Conservation (phyloP, 2,329 filamentous ascomycete genomes). For the Aureobasidium sp. region DNA sequence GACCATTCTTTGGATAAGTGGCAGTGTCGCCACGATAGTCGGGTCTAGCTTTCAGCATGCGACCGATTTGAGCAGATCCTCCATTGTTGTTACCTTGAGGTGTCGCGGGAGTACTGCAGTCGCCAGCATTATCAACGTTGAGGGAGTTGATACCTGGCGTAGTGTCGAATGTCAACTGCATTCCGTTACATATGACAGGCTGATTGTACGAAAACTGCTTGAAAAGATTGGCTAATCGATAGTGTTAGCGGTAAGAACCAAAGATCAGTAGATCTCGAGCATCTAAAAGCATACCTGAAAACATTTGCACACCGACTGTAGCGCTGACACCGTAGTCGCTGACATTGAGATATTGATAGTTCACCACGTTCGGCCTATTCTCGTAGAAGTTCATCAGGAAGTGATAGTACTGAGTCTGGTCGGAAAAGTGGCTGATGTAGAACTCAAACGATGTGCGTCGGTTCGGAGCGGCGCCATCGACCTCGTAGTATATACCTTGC, state of each 20-base stretch:
- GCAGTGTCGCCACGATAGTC: not conserved
- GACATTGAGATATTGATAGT: constrained; percentile 18
- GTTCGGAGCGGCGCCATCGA: constrained; percentile 12
- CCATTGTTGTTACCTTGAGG: not conserved
- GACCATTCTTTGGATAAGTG: not conserved
- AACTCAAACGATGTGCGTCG: constrained; percentile 19
- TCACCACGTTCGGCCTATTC: constrained; percentile 5
- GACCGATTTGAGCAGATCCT: not conserved
- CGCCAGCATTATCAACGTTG: not conserved
- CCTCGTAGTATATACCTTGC: constrained; percentile 22
- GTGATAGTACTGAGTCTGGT: constrained; percentile 18
- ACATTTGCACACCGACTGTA: constrained; percentile 16
- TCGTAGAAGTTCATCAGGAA: constrained; percentile 16
- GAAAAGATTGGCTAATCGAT: not conserved
- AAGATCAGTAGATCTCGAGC: no score
- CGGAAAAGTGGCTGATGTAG: constrained; percentile 14
- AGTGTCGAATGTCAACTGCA: constrained; percentile 1
- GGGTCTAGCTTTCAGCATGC: not conserved
- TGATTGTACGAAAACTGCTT: constrained; percentile 14
- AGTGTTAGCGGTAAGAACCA: no score
- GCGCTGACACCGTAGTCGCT: constrained; percentile 14
- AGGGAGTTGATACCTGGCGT: not conserved
- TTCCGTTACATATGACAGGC: constrained; percentile 10
- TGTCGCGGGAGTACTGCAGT: not conserved
- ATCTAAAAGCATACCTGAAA: not conserved